A percentile compares a stretch with the other conserved stretches of the same genome.
phyloP scores from a whole-genome alignment of 495 filamentous ascomycete genomes.

The Penicillium tannophilum region DNA sequence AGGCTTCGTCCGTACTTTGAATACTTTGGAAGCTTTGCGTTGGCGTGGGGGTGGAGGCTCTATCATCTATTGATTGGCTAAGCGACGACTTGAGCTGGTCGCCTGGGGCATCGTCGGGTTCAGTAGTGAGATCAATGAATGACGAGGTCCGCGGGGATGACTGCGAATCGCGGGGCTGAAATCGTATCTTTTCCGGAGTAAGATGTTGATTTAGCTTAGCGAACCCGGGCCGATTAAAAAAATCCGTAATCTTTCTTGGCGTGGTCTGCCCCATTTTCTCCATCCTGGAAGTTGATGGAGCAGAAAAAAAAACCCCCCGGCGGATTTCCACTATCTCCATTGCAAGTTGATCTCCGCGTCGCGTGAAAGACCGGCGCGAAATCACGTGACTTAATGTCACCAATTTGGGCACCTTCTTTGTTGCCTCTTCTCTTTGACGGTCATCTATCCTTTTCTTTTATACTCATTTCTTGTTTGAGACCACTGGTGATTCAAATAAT shows the following conservation, averaged over 20 bases:
- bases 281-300: not conserved
- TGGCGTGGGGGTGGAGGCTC: constrained; percentile 12
- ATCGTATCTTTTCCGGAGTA: constrained; percentile 13
- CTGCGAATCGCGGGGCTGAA: not conserved
- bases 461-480: not conserved
- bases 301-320: not conserved
- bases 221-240: constrained; percentile 42
- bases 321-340: not conserved
- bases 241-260: constrained; percentile 15
- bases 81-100: not conserved
- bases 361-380: constrained; percentile 22
- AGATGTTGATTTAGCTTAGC: constrained; percentile 6
- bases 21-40: constrained; percentile 24
- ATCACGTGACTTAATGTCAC: constrained; percentile 24
- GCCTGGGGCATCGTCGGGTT: not conserved
- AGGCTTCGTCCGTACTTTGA: constrained; percentile 3
- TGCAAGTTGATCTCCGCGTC: constrained; percentile 21
- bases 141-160: constrained; percentile 30
- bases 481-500: not conserved
- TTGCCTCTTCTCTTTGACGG: constrained; percentile 9
- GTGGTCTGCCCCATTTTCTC: not conserved
- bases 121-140: not conserved
- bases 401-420: constrained; percentile 3
- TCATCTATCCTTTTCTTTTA: not conserved
- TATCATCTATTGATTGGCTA: not conserved